A percentile compares a stretch with the other conserved stretches of the same genome.
Evolutionary conservation across 768 basidiomycete genomes (phyloP).

Genomic region (Suillus subalutaceus): DNA sequence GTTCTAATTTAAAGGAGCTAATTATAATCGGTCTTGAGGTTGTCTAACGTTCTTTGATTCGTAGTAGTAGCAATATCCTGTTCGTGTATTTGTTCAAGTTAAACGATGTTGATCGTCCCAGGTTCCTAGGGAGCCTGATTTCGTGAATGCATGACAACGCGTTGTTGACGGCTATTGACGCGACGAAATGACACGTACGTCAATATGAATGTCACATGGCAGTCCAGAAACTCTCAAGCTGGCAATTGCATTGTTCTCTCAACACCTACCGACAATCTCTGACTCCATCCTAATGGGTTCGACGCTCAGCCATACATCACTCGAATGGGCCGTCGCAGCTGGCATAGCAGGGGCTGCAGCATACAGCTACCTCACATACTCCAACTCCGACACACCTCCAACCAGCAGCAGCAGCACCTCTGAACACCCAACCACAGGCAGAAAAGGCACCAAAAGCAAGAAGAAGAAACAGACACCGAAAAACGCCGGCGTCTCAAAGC

Average conservation of each 20-base stretch:
- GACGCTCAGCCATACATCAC: conserved; percentile 44
- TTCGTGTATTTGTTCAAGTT: not conserved
- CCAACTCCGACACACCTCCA: conserved; percentile 1
- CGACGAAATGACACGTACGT: conserved; percentile 20
- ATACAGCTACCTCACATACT: conserved; percentile 38
- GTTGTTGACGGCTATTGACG: conserved; percentile 35
- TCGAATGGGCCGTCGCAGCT: conserved; percentile 40
- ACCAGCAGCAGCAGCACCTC: not conserved
- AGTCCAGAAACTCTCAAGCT: not conserved
- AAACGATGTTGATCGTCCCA: not conserved
- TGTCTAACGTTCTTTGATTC: not conserved
- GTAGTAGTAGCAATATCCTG: not conserved
- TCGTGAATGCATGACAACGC: conserved; percentile 14
- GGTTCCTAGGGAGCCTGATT: conserved; percentile 1
- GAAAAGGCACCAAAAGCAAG: conserved; percentile 33
- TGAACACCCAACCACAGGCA: conserved; percentile 8
- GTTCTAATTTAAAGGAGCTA: conserved; percentile 14
- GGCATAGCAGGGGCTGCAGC: conserved; percentile 46
- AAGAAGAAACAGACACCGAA: conserved; percentile 29
- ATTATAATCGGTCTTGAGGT: conserved; percentile 11
- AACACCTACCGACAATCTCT: not conserved
- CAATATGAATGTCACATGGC: conserved; percentile 9
- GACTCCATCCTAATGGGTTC: conserved; percentile 42
- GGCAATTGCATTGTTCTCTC: conserved; percentile 1
- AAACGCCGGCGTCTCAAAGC: conserved; percentile 18